Evolutionary conservation across 176 grass and related monocot species (phyloP).

Genomic region (Aegilops umbellulata): DNA sequence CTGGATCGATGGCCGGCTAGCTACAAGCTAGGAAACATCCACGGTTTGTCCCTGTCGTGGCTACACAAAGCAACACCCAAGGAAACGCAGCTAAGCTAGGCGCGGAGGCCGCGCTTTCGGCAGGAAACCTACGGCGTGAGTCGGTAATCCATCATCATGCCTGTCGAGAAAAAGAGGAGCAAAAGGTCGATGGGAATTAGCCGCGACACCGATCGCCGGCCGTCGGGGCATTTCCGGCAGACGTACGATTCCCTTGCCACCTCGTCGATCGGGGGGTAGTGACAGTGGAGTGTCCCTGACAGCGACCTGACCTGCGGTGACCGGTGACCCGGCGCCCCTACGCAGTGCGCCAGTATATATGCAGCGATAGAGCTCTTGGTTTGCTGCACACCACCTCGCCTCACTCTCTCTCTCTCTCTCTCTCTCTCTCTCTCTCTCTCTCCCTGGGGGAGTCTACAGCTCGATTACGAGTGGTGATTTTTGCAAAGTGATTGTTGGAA

Average conservation of each 20-base stretch:
- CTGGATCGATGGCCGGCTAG: background rate
- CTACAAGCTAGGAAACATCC: slow-evolving; percentile 20
- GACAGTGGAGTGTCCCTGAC: slow-evolving; percentile 47
- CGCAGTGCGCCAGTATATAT: slow-evolving; percentile 30
- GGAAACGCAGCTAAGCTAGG: slow-evolving; percentile 27
- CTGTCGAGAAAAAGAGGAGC: slow-evolving; percentile 17
- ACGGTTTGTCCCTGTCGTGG: slow-evolving; percentile 50
- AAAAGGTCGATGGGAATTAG: slow-evolving; percentile 26
- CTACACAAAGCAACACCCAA: slow-evolving; percentile 39
- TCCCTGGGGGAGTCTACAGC: background rate
- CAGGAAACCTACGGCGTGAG: slow-evolving; percentile 42
- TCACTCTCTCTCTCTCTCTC: background rate
- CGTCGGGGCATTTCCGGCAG: slow-evolving; percentile 39
- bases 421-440: no score
- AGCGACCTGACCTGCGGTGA: slow-evolving; percentile 24
- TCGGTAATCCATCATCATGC: slow-evolving; percentile 55
- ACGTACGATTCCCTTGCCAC: background rate
- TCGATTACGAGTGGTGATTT: background rate
- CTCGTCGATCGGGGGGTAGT: slow-evolving; percentile 7
- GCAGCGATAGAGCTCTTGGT: slow-evolving; percentile 8
- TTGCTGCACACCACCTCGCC: slow-evolving; percentile 37
- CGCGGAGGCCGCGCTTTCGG: slow-evolving; percentile 47
- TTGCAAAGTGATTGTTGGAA: background rate
- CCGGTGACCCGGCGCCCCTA: background rate
- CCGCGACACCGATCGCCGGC: slow-evolving; percentile 8